Evolutionary conservation across 768 basidiomycete genomes (phyloP), one percentile per base, ranked within the genome.

Genomic region (Lyophyllum shimeji): DNA sequence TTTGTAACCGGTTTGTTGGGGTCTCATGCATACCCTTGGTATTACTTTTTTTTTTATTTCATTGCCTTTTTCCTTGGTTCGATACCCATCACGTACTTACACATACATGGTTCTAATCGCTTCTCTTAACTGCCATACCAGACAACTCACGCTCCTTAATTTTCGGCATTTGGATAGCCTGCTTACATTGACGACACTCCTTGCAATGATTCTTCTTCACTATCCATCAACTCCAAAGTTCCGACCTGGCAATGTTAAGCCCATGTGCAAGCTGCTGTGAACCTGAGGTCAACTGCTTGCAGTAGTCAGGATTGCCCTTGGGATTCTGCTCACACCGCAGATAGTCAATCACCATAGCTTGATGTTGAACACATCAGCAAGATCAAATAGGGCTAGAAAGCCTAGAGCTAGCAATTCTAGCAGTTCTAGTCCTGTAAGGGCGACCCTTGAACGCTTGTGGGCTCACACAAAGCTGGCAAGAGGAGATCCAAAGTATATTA

Each of bases 1-100:
- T 71, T 65, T 86, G 49, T 87, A 69, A 81, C 47, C 51, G 29
- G 13, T 5, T 13, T 20, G n/a, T 11, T 39, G 8, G 29, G 17
- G 27, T 23, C 13, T 29, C 34, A 27, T n/a, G 1, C 25, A 6
- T 46, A 17, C 4, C 5, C 9, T 29, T 9, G 5, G 29, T 29
- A 29, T 29, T 29, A 29, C 29, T 9, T 29, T 29, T 29, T 29
- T 29, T 29, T 29, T 29, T 29, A 27, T 27, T 29, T 7, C 46
- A 25, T 6, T 45, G 12, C 17, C 25, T 46, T 46, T 46, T 5
- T 25, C 27, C 15, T 46, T 24, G n/a, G 25, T 46, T 46, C 11
- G 15, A 29, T 29, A 29, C 48, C 48, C 33, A 15, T 29, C 12
- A 18, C 27, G 9, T 40, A 40, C 40, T 21, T 37, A 53, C 24